Percentiles rank a stretch among this genome's conserved stretches.
Conservation (phyloP, 1,284 basidiomycete species). For the Trametes polyzona region DNA sequence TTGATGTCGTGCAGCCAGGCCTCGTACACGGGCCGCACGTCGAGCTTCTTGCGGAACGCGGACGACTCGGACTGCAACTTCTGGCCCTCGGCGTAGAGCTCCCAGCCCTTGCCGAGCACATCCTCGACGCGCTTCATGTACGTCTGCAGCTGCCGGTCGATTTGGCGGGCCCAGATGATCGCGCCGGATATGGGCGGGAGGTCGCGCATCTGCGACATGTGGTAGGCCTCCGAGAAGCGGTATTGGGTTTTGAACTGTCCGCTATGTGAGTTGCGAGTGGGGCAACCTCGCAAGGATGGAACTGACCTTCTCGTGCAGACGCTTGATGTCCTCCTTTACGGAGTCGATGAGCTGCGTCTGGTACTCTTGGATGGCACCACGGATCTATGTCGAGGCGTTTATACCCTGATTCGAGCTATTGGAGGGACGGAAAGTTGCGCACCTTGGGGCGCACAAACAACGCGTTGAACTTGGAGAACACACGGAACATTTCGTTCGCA, state of each 20-base stretch:
- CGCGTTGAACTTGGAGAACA: constrained; percentile 98
- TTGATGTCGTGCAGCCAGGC: constrained; percentile 98
- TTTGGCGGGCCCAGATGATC: constrained; percentile 98
- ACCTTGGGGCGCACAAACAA: constrained; percentile 98
- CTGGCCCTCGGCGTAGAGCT: constrained; percentile 98
- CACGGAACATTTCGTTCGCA: constrained; percentile 99
- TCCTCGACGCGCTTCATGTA: constrained; percentile 99
- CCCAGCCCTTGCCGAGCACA: constrained; percentile 98
- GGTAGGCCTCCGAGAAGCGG: constrained; percentile 92
- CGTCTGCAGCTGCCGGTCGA: constrained; percentile 92
- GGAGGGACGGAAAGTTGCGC: not conserved
- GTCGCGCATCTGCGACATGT: constrained; percentile 98
- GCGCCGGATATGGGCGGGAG: constrained; percentile 96
- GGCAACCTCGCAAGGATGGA: not conserved
- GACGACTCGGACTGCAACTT: constrained; percentile 91
- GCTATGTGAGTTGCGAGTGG: not conserved
- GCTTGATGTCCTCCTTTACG: constrained; percentile 97
- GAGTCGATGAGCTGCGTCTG: constrained; percentile 98
- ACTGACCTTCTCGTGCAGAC: constrained; percentile 86
- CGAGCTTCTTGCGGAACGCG: constrained; percentile 95
- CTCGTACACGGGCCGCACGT: constrained; percentile 92
- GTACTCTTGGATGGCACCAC: constrained; percentile 98
- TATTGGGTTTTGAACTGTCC: constrained; percentile 90
- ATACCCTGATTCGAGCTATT: no score
- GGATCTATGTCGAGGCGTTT: constrained; percentile 58